Percentiles rank a stretch among this genome's conserved stretches.
Evolutionary conservation across 2,329 filamentous ascomycete species (phyloP).

Genomic region (Aaosphaeria pasadenensis): DNA sequence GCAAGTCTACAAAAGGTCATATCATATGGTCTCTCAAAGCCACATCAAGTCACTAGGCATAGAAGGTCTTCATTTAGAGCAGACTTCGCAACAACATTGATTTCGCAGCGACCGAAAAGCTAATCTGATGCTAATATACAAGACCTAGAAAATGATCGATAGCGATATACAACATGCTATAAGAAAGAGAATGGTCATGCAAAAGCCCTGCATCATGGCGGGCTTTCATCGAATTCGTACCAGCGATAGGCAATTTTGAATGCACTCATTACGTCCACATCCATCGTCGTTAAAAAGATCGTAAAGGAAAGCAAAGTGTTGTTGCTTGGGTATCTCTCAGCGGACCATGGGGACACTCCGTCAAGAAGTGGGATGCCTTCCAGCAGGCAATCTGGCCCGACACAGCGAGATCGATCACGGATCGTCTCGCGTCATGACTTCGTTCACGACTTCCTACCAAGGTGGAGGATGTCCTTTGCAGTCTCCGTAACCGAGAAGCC

Average conservation of each 20-base stretch:
- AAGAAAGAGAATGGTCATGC: neutral
- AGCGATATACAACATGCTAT: neutral
- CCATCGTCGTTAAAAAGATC: too few relatives aligned
- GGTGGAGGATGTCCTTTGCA: conserved; percentile 26
- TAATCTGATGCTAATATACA: neutral
- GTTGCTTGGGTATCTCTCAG: too few relatives aligned
- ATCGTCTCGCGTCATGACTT: neutral
- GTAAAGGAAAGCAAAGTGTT: too few relatives aligned
- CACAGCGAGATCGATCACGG: too few relatives aligned
- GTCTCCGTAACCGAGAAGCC: conserved; percentile 37
- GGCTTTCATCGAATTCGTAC: neutral
- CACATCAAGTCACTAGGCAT: too few relatives aligned
- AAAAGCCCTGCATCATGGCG: neutral
- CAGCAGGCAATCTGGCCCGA: conserved; percentile 14
- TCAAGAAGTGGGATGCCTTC: conserved; percentile 16
- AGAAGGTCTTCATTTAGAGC: too few relatives aligned
- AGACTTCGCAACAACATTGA: too few relatives aligned
- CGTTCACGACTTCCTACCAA: conserved; percentile 17
- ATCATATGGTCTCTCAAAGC: too few relatives aligned
- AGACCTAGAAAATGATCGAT: neutral
- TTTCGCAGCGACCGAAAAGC: too few relatives aligned
- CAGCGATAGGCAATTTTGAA: neutral
- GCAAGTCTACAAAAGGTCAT: too few relatives aligned
- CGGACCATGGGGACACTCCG: conserved; percentile 12
- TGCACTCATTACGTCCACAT: too few relatives aligned